Evolutionary conservation across 805 yeast genomes (phyloP).

Genomic region (Schizosaccharomyces osmophilus): DNA sequence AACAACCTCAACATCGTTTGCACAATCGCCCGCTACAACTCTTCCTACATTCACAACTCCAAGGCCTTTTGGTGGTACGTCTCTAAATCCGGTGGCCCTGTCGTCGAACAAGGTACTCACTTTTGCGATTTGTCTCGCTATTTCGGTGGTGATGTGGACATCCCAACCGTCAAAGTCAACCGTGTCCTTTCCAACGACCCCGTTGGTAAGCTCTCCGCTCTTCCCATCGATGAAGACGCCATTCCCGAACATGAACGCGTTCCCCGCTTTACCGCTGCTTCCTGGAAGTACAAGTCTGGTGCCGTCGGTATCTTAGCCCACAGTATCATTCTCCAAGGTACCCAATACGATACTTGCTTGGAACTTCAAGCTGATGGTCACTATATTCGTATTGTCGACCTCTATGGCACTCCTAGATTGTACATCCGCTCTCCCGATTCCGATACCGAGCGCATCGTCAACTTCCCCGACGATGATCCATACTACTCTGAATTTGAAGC

Average conservation of each 20-base stretch:
- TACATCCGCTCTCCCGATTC: slow-evolving; percentile 11
- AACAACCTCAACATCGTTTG: slow-evolving; percentile 6
- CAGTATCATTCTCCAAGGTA: slow-evolving; percentile 8
- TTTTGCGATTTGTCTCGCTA: slow-evolving; percentile 8
- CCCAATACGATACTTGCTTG: slow-evolving; percentile 7
- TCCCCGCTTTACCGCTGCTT: slow-evolving; percentile 9
- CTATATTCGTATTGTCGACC: slow-evolving; percentile 8
- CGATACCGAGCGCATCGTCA: slow-evolving; percentile 21
- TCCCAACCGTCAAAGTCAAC: slow-evolving; percentile 6
- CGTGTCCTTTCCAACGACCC: slow-evolving; percentile 6
- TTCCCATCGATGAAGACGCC: slow-evolving; percentile 6
- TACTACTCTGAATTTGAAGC: slow-evolving; percentile 1
- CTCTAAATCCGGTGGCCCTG: slow-evolving; percentile 9
- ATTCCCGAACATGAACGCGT: slow-evolving; percentile 7
- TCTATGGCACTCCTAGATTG: slow-evolving; percentile 7
- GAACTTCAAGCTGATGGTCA: slow-evolving; percentile 8
- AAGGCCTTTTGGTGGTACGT: slow-evolving; percentile 9
- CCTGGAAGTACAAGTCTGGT: slow-evolving; percentile 8
- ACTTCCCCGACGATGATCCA: slow-evolving; percentile 3
- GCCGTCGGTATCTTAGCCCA: slow-evolving; percentile 8
- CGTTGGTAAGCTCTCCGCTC: slow-evolving; percentile 6
- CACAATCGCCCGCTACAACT: slow-evolving; percentile 7
- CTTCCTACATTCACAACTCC: slow-evolving; percentile 5
- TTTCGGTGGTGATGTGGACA: slow-evolving; percentile 8
- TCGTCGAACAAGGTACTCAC: slow-evolving; percentile 9